Base-by-base conservation (phyloP, 139 green algal genomes). In the Penium margaritaceum region DNA sequence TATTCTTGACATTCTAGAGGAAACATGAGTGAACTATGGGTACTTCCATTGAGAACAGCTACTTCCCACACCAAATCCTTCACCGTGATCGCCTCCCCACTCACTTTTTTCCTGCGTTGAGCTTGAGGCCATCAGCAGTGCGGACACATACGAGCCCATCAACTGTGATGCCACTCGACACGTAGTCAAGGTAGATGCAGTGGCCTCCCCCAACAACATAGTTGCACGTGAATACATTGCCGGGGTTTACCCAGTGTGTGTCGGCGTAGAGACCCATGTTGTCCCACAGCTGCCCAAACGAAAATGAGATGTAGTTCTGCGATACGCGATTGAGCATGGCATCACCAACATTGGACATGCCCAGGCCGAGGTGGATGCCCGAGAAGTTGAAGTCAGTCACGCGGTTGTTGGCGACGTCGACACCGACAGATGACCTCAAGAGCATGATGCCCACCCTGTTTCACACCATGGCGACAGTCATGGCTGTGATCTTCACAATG, bases 101-200 rank as follows among this genome's bases (percentile, higher is more conserved):
- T 9, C 12, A 64, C 55, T 41, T 41, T 9, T 64, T 64, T 36
- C 62, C 62, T 9, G 39, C 38, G 62, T 70, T 70, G 15, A 70
- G 32, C 27, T 70, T 70, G 62, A 70, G 32, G 14, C 62, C 62
- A 6, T 39, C 43, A 24, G 24, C 39, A 32, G 39, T 24, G 5
- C 32, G 35, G 43, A 70, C 9, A 9, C 62, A 70, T 5, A 70
- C 62, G 9, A 39, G 30, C 5, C 62, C 62, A 6, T 70, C 62
- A 29, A 70, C 24, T 6, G 38, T 39, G 5, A 44, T 44, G 32
- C 32, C 62, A 24, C 27, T 44, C 17, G 62, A 60, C 5, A 29
- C 62, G 24, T 44, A 70, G 43, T 70, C 62, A 29, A 63, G 43
- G 62, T 70, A 70, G 9, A 54, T 29, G 43, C 62, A 70, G 7